Base-by-base conservation (phyloP, 2,329 filamentous ascomycete species). In the Aureobasidium musti region DNA sequence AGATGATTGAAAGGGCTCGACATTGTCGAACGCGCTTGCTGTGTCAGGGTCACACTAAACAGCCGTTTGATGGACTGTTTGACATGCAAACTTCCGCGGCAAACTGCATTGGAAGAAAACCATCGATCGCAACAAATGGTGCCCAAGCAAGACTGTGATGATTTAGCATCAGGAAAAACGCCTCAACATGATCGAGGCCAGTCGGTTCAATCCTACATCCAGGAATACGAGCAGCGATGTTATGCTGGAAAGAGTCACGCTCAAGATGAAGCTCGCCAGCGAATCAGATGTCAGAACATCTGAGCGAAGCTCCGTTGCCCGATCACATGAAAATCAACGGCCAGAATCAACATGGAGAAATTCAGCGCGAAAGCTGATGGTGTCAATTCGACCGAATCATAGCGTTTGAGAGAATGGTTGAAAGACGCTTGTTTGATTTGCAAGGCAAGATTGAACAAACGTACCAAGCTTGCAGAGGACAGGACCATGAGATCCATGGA, bases 271-370 rank as follows among this genome's bases (percentile, higher is more conserved):
- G 23, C 35, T 39, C 52, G n/a, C 5, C n/a, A 17, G 35, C 52
- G 52, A 56, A 56, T 56, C 39, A 21, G 8, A 45, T 5, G 28
- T n/a, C 33, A 21, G 39, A 23, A 59, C 30, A 21, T 61, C 37
- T 30, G 28, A 60, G 35, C 2, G 57, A 30, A 49, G 17, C 59
- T n/a, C 28, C 7, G 13, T 41, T 52, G 45, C 11, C n/a, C 33
- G 59, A 63, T 63, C 59, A 63, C 59, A 63, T 63, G 59, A 47
- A 63, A 39, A 28, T 23, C 59, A 63, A 63, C 45, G 45, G 33
- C 17, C 33, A 30, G 41, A 41, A 52, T 52, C 59, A 63, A 63
- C 59, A 63, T 19, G n/a, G 35, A 13, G 33, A 61, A 39, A 35
- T 33, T 35, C 45, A 37, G 50, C 30, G 13, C n/a, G 30, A 37